Percentiles rank a stretch among this genome's conserved stretches.
Evolutionary conservation across 768 basidiomycete species (phyloP).

Genomic region (Gymnopilus dilepis): DNA sequence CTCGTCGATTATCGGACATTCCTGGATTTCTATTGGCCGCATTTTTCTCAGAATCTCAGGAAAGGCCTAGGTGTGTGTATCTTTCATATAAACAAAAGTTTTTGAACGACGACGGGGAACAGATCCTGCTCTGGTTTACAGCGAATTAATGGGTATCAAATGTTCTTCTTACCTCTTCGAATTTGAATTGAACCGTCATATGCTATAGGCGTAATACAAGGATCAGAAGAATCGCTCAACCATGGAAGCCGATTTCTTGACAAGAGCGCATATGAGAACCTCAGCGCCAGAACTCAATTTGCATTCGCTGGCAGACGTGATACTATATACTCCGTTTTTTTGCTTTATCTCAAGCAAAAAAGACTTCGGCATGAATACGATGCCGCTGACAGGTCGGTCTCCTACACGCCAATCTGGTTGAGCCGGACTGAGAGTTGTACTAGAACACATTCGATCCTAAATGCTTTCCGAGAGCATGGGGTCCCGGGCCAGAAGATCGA

Average conservation of each 20-base stretch:
- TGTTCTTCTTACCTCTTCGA: not conserved
- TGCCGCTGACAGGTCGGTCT: constrained; percentile 60
- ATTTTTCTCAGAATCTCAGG: constrained; percentile 53
- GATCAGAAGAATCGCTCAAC: constrained; percentile 59
- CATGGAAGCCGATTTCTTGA: constrained; percentile 46
- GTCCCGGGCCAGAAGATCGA: constrained; percentile 53
- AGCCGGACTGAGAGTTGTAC: not conserved
- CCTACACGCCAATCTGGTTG: not conserved
- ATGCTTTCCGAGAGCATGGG: constrained; percentile 33
- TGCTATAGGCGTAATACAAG: constrained; percentile 63
- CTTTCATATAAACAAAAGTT: not conserved
- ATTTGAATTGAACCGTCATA: not conserved
- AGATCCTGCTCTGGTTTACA: constrained; percentile 70
- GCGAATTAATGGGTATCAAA: constrained; percentile 65
- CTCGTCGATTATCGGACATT: constrained; percentile 55
- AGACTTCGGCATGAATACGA: constrained; percentile 50
- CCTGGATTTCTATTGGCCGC: constrained; percentile 59
- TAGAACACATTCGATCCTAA: constrained; percentile 59
- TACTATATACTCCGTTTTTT: constrained; percentile 58
- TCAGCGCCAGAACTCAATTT: constrained; percentile 57
- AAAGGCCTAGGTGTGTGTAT: constrained; percentile 55
- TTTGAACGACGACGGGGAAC: not conserved
- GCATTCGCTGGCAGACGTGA: constrained; percentile 57
- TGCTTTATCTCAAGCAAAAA: constrained; percentile 54
- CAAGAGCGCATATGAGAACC: constrained; percentile 45